These are phyloP conservation scores for Ceratobasidium sp. DNA, from an alignment of 1,284 basidiomycete species.

Conservation along the genomic window DNA sequence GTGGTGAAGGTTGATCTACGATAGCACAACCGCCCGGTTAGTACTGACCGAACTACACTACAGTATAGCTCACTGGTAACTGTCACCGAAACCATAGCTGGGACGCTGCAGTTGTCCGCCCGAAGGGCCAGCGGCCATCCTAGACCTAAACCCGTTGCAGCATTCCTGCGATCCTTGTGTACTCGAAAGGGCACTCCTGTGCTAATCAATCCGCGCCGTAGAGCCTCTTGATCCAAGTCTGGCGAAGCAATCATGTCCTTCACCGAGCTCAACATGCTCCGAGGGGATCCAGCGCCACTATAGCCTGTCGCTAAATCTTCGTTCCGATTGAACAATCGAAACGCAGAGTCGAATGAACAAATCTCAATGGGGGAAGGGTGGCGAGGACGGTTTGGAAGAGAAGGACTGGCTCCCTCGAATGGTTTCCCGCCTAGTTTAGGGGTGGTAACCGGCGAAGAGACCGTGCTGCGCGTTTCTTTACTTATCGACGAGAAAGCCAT, in stretches of 20 bases:
- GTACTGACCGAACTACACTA: too few relatives aligned
- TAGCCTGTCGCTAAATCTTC: too few relatives aligned
- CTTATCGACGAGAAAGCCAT: background rate
- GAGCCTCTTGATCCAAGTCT: conserved; percentile 2
- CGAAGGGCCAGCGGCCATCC: conserved; percentile 1
- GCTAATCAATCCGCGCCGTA: background rate
- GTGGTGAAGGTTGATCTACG: too few relatives aligned
- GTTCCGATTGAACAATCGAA: too few relatives aligned
- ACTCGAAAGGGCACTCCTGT: background rate
- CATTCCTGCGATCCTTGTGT: conserved; percentile 15
- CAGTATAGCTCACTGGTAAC: background rate
- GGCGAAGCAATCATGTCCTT: background rate
- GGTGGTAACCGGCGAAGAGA: conserved; percentile 19
- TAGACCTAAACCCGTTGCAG: conserved; percentile 6
- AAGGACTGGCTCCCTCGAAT: background rate
- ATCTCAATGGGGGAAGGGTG: conserved; percentile 5
- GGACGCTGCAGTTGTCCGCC: background rate
- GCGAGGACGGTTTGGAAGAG: background rate
- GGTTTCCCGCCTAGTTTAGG: background rate
- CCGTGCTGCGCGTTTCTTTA: background rate
- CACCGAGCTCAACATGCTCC: background rate
- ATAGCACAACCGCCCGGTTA: too few relatives aligned
- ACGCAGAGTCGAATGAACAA: too few relatives aligned
- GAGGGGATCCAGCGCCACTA: too few relatives aligned
- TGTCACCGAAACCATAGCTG: background rate